phyloP scores from a whole-genome alignment of 2,329 filamentous ascomycete species.

The Exophiala lecanii-corni region DNA sequence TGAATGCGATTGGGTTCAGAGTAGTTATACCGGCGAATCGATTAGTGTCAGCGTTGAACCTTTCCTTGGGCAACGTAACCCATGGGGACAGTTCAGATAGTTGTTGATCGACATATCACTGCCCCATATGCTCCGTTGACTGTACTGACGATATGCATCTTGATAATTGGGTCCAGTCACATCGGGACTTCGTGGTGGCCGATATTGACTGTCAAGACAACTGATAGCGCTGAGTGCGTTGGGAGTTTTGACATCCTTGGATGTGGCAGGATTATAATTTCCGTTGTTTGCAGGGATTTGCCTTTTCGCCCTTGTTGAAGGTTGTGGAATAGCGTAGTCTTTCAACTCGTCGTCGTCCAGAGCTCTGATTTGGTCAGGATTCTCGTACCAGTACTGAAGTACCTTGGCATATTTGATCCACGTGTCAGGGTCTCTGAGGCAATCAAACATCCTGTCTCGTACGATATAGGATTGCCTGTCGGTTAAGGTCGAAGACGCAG shows the following conservation, averaged over 20 bases:
- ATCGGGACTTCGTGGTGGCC: too few relatives aligned
- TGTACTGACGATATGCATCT: slow-evolving; percentile 27
- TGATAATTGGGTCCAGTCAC: not conserved
- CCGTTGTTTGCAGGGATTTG: too few relatives aligned
- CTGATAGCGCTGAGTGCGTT: slow-evolving; percentile 10
- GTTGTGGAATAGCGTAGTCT: too few relatives aligned
- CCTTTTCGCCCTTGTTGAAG: too few relatives aligned
- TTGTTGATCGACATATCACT: not conserved
- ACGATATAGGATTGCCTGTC: not conserved
- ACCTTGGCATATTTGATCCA: too few relatives aligned
- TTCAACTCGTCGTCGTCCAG: too few relatives aligned
- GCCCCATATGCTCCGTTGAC: slow-evolving; percentile 1
- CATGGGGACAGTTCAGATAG: slow-evolving; percentile 1
- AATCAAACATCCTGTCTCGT: too few relatives aligned
- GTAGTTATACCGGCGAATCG: slow-evolving; percentile 24
- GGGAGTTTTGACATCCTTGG: too few relatives aligned
- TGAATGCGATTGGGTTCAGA: slow-evolving; percentile 26
- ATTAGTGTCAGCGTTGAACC: slow-evolving; percentile 24
- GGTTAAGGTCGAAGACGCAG: not conserved
- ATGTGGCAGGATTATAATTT: too few relatives aligned
- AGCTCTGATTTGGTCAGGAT: too few relatives aligned
- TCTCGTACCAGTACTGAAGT: too few relatives aligned
- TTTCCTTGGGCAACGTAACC: slow-evolving; percentile 19
- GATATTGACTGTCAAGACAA: slow-evolving; percentile 8
- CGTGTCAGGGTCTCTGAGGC: too few relatives aligned